Percentiles rank a stretch among this genome's conserved stretches.
These are phyloP conservation scores for Diplodia seriata DNA, from an alignment of 2,329 filamentous ascomycete species.

Conservation along the genomic window DNA sequence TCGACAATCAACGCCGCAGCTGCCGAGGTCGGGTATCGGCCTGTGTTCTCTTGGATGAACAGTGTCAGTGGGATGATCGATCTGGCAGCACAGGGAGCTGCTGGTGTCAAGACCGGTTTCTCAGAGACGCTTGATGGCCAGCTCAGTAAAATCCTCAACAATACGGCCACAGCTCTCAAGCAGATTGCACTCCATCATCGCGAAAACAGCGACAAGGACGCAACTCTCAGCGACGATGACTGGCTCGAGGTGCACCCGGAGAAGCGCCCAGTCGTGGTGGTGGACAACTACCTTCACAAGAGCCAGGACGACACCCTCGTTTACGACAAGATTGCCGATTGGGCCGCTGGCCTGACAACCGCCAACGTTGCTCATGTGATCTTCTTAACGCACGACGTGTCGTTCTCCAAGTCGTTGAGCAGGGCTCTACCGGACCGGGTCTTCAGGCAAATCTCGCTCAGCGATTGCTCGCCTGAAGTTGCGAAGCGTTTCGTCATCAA, in stretches of 20 bases:
- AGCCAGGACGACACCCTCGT: slow-evolving; percentile 57
- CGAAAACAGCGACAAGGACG: slow-evolving; percentile 75
- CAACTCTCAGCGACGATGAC: slow-evolving; percentile 77
- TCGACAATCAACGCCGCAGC: slow-evolving; percentile 84
- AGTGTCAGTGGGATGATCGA: slow-evolving; percentile 92
- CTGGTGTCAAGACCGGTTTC: slow-evolving; percentile 92
- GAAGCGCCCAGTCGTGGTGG: slow-evolving; percentile 78
- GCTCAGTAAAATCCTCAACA: slow-evolving; percentile 86
- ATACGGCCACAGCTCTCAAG: slow-evolving; percentile 79
- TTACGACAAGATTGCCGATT: slow-evolving; percentile 72
- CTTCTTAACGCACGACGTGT: slow-evolving; percentile 88
- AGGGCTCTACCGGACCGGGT: slow-evolving; percentile 90
- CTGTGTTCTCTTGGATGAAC: slow-evolving; percentile 96
- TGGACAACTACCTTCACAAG: slow-evolving; percentile 91
- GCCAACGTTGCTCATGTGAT: slow-evolving; percentile 92
- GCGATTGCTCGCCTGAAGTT: slow-evolving; percentile 81
- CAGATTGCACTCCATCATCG: slow-evolving; percentile 74
- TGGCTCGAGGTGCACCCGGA: slow-evolving; percentile 92
- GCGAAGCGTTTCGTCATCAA: slow-evolving; percentile 90
- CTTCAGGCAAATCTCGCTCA: slow-evolving; percentile 83
- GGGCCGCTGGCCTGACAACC: slow-evolving; percentile 82
- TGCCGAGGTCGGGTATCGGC: slow-evolving; percentile 83
- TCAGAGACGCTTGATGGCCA: slow-evolving; percentile 92
- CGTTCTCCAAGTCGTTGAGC: slow-evolving; percentile 84
- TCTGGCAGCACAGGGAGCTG: slow-evolving; percentile 89